Evolutionary conservation across 2,329 filamentous ascomycete species (phyloP).

Genomic region (Hymenoscyphus fraxineus): DNA sequence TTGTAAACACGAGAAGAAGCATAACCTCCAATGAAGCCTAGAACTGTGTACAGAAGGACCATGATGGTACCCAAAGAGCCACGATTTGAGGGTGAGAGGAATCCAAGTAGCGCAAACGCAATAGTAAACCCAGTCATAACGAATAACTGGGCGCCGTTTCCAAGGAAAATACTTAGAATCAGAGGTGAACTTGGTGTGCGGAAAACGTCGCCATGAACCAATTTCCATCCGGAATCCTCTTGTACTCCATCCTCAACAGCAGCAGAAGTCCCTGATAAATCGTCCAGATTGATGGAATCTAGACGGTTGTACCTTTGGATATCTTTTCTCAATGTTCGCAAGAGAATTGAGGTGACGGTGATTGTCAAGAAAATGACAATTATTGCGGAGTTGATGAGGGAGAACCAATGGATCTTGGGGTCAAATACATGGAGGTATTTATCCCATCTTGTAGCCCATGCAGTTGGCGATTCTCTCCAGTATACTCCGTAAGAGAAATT

Average conservation of each 20-base stretch:
- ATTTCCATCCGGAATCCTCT: constrained; percentile 97
- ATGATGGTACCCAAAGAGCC: constrained; percentile 91
- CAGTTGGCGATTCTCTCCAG: constrained; percentile 79
- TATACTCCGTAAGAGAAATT: constrained; percentile 89
- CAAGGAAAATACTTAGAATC: constrained; percentile 80
- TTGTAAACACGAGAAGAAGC: constrained; percentile 90
- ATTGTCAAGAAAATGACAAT: constrained; percentile 89
- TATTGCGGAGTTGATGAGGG: constrained; percentile 89
- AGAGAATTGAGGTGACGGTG: constrained; percentile 88
- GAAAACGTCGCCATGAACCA: constrained; percentile 97
- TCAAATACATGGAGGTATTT: constrained; percentile 97
- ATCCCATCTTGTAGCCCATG: constrained; percentile 97
- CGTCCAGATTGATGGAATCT: constrained; percentile 85
- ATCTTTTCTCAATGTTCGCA: constrained; percentile 86
- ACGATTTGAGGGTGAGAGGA: constrained; percentile 92
- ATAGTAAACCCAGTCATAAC: constrained; percentile 97
- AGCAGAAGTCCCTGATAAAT: constrained; percentile 73
- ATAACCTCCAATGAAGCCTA: constrained; percentile 91
- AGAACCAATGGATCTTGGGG: constrained; percentile 99
- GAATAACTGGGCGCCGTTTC: constrained; percentile 93
- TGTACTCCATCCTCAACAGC: constrained; percentile 87
- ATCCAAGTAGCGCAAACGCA: constrained; percentile 85
- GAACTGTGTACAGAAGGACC: constrained; percentile 86
- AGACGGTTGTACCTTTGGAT: constrained; percentile 95
- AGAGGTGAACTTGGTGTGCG: constrained; percentile 79